Conservation (phyloP, 2,329 filamentous ascomycete genomes). For the Pyrenophora tritici-repentis region DNA sequence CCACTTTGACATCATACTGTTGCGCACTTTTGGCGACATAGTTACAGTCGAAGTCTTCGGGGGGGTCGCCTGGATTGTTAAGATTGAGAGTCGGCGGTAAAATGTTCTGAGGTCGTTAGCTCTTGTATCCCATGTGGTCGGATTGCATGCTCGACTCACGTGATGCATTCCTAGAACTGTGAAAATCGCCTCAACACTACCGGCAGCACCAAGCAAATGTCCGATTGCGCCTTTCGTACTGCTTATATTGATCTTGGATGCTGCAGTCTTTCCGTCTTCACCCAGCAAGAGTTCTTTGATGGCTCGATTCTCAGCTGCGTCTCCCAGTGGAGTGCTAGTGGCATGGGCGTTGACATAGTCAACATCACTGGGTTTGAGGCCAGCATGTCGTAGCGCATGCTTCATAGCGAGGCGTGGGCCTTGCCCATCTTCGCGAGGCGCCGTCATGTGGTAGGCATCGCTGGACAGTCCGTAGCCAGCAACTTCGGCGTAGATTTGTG, state of each 20-base stretch:
- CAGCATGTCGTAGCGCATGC: slow-evolving; percentile 74
- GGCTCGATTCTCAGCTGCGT: slow-evolving; percentile 83
- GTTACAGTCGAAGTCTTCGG: slow-evolving; percentile 76
- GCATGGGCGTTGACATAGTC: slow-evolving; percentile 97
- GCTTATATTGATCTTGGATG: slow-evolving; percentile 76
- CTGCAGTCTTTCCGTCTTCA: slow-evolving; percentile 65
- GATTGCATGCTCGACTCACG: slow-evolving; percentile 59
- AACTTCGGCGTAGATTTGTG: slow-evolving; percentile 85
- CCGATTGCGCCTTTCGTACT: slow-evolving; percentile 94
- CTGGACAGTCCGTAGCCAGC: slow-evolving; percentile 87
- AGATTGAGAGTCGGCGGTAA: slow-evolving; percentile 90
- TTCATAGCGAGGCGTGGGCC: slow-evolving; percentile 87
- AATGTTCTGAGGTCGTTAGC: slow-evolving; percentile 61
- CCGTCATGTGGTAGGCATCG: slow-evolving; percentile 93
- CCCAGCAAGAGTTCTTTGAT: slow-evolving; percentile 79
- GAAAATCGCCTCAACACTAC: slow-evolving; percentile 88
- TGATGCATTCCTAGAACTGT: slow-evolving; percentile 77
- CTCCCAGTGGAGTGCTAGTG: slow-evolving; percentile 83
- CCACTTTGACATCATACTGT: slow-evolving; percentile 70
- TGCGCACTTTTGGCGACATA: slow-evolving; percentile 78
- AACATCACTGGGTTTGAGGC: slow-evolving; percentile 69
- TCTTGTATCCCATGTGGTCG: neutral
- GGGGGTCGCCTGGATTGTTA: slow-evolving; percentile 61
- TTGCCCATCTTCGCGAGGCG: slow-evolving; percentile 78
- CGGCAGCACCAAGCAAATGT: slow-evolving; percentile 88